phyloP scores from a whole-genome alignment of 371 early-diverging fungal genomes.

The Mucor circinelloides region DNA sequence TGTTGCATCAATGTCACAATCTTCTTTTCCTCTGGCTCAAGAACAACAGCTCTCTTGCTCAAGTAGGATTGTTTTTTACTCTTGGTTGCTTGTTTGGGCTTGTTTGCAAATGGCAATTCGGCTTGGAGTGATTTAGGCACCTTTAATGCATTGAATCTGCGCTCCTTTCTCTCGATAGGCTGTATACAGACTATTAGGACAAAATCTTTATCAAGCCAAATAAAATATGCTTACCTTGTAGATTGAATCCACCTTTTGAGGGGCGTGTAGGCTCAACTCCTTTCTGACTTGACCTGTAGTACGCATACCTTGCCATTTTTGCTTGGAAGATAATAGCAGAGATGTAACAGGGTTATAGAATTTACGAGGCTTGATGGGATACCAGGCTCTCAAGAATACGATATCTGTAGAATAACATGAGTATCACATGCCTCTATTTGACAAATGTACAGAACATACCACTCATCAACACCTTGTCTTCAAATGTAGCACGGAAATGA shows the following conservation, averaged over 20 bases:
- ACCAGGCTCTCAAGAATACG: conserved; percentile 97
- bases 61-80: conserved; percentile 54
- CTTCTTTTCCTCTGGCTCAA: conserved; percentile 90
- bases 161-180: conserved; percentile 80
- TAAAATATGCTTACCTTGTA: conserved; percentile 67
- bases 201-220: background rate
- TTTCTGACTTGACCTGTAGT: conserved; percentile 88
- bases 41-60: conserved; percentile 82
- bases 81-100: conserved; percentile 73
- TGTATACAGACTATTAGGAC: conserved; percentile 18
- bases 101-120: conserved; percentile 88
- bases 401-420: conserved; percentile 73
- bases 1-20: conserved; percentile 81
- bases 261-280: conserved; percentile 66
- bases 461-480: conserved; percentile 95
- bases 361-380: conserved; percentile 90
- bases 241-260: conserved; percentile 77
- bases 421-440: background rate
- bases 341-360: conserved; percentile 96
- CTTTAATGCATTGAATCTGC: conserved; percentile 85
- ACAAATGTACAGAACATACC: conserved; percentile 29
- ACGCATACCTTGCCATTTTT: conserved; percentile 90
- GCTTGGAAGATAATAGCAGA: conserved; percentile 70
- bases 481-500: conserved; percentile 98
- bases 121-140: conserved; percentile 84